Base-by-base conservation (phyloP, 1,284 basidiomycete genomes). In the Cutaneotrichosporon curvatum region DNA sequence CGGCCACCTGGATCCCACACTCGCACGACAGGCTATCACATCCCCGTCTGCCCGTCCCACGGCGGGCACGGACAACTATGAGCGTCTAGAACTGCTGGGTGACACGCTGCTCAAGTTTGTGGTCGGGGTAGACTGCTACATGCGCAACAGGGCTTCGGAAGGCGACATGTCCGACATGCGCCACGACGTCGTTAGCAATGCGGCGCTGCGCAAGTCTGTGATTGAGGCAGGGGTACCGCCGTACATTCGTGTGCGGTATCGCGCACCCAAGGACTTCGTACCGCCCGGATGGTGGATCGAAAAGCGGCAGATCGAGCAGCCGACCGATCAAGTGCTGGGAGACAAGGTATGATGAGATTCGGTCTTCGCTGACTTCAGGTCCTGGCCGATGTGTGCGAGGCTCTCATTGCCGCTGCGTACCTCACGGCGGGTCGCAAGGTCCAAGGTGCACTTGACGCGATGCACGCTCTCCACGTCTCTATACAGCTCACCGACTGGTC, bases 71-170 rank as follows among this genome's bases (percentile, higher is more conserved):
- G 30, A 52, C 49, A 45, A 48, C 30, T 70, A 70, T 41, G 57
- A 70, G 45, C 58, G 67, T 12, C 53, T 70, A 8, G 67, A 70
- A 45, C 50, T 67, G 12, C 52, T 70, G 3, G 67, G 67, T 33
- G 67, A 70, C 40, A 61, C 57, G 8, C 33, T 70, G 4, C 57
- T 70, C 37, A 67, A 63, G 40, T 51, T 68, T 10, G 23, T 61
- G 1, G 41, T 45, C 1, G 61, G 60, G 1, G 19, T 58, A 3
- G 52, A 57, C 22, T 39, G 56, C 3, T 63, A 38, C 20, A 9
- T 57, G 33, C 18, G 15, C 42, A 15, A 21, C 14, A 9, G 16
- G 14, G 33, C 40, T 16, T 40, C 15, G 16, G 53, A 57, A n/a
- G 51, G 53, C 15, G n/a, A 40, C 14, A 48, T 60, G 32, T 49